These are phyloP conservation scores for Rhytidiadelphus loreus DNA, from an alignment of 225 moss, liverwort and hornwort species.

Conservation along the genomic window DNA sequence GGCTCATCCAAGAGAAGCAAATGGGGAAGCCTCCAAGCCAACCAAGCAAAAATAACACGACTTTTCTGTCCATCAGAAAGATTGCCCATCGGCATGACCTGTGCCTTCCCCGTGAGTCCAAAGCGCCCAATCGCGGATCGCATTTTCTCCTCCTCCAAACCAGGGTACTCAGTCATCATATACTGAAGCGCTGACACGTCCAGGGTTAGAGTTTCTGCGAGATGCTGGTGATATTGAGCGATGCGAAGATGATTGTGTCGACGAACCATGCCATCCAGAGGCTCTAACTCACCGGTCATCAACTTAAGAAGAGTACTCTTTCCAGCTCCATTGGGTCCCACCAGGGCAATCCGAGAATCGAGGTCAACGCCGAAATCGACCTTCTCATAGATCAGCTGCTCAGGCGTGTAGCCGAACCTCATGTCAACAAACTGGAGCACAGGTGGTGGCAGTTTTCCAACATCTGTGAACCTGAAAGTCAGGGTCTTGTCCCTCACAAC, in stretches of 20 bases:
- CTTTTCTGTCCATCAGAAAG: conserved; percentile 90
- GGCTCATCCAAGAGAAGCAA: conserved; percentile 74
- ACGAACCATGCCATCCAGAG: conserved; percentile 80
- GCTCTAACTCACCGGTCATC: conserved; percentile 82
- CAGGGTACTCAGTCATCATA: conserved; percentile 87
- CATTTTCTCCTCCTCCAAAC: conserved; percentile 91
- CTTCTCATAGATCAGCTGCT: conserved; percentile 50
- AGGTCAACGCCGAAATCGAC: conserved; percentile 88
- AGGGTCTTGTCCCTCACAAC: conserved; percentile 70
- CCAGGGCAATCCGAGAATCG: conserved; percentile 77
- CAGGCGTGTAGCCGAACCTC: conserved; percentile 64
- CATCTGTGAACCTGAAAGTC: conserved; percentile 85
- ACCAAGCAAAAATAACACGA: conserved; percentile 82
- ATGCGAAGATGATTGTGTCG: conserved; percentile 87
- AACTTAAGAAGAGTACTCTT: conserved; percentile 81
- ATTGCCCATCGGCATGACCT: conserved; percentile 88
- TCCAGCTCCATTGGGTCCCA: conserved; percentile 83
- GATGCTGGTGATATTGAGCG: conserved; percentile 86
- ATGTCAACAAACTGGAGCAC: conserved; percentile 80
- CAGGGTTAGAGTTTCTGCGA: conserved; percentile 54
- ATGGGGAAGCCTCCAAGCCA: conserved; percentile 86
- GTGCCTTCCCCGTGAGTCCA: conserved; percentile 80
- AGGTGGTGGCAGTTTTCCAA: conserved; percentile 82
- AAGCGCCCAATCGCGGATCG: conserved; percentile 86
- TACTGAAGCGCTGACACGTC: conserved; percentile 74